A percentile compares a stretch with the other conserved stretches of the same genome.
phyloP scores from a whole-genome alignment of 768 basidiomycete genomes.

The Tulasnella sp. region DNA sequence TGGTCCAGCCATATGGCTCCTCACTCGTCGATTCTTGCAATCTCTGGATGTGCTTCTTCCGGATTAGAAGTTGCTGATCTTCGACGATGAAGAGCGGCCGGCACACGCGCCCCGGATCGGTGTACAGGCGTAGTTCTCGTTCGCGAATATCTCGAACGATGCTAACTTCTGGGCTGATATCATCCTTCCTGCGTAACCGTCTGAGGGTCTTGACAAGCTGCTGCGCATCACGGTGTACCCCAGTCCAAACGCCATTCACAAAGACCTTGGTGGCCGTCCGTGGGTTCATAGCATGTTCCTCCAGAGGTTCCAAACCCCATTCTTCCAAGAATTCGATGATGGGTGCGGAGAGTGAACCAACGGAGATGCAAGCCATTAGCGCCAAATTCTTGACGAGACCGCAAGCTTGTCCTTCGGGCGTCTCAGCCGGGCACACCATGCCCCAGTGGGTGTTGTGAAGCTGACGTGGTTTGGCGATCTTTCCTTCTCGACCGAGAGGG shows the following conservation, averaged over 20 bases:
- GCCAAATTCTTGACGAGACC: conserved; percentile 98
- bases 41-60: conserved; percentile 74
- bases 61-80: conserved; percentile 69
- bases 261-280: conserved; percentile 91
- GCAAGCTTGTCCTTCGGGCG: conserved; percentile 98
- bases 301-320: conserved; percentile 92
- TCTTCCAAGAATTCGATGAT: conserved; percentile 98
- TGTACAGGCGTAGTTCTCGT: conserved; percentile 84
- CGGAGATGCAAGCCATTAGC: conserved; percentile 95
- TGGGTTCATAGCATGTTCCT: conserved; percentile 79
- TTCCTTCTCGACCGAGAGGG: conserved; percentile 93
- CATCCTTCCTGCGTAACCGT: conserved; percentile 82
- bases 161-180: conserved; percentile 91
- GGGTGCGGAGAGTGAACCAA: conserved; percentile 88
- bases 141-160: conserved; percentile 97
- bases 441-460: conserved; percentile 99
- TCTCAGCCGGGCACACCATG: conserved; percentile 99
- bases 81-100: conserved; percentile 96
- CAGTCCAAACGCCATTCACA: conserved; percentile 99
- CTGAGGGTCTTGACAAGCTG: conserved; percentile 89
- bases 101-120: conserved; percentile 93
- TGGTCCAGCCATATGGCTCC: conserved; percentile 57
- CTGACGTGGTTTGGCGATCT: conserved; percentile 98
- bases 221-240: conserved; percentile 89
- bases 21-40: conserved; percentile 38